Evolutionary conservation across 2,329 filamentous ascomycete genomes (phyloP).

Genomic region (Truncatella angustata): DNA sequence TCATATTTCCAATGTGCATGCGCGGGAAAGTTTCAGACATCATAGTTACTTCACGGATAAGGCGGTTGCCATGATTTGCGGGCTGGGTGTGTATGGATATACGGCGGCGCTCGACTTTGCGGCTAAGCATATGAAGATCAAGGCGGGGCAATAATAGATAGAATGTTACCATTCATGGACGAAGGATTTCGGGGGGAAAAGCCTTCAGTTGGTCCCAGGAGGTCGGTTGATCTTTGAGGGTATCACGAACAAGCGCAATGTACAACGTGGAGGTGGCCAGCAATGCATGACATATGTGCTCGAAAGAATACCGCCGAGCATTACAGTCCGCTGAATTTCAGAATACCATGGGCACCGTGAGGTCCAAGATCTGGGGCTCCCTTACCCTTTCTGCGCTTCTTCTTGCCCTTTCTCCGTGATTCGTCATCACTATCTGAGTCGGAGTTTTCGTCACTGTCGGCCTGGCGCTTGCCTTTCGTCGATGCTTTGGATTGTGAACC

Average conservation of each 20-base stretch:
- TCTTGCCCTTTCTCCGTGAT: conserved; percentile 38
- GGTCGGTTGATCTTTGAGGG: not conserved
- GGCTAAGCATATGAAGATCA: conserved; percentile 43
- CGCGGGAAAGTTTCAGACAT: conserved; percentile 65
- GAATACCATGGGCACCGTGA: conserved; percentile 50
- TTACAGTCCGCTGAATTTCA: conserved; percentile 48
- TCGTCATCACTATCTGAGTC: conserved; percentile 46
- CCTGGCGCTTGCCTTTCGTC: conserved; percentile 35
- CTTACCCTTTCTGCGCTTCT: conserved; percentile 44
- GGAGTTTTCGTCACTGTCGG: conserved; percentile 38
- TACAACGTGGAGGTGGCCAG: not conserved
- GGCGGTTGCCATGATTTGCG: conserved; percentile 70
- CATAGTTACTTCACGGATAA: conserved; percentile 75
- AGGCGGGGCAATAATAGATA: conserved; percentile 23
- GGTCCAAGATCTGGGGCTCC: conserved; percentile 41
- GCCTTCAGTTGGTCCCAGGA: too few relatives aligned
- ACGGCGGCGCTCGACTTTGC: conserved; percentile 57
- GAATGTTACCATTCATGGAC: not conserved
- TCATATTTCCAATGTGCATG: conserved; percentile 75
- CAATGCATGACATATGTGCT: not conserved
- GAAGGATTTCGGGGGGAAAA: not conserved
- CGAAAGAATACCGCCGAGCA: not conserved
- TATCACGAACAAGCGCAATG: not conserved
- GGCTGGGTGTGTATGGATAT: conserved; percentile 63
- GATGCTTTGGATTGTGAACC: conserved; percentile 38